Conservation (phyloP, 805 yeast species). For the Cyberlindnera maritima region DNA sequence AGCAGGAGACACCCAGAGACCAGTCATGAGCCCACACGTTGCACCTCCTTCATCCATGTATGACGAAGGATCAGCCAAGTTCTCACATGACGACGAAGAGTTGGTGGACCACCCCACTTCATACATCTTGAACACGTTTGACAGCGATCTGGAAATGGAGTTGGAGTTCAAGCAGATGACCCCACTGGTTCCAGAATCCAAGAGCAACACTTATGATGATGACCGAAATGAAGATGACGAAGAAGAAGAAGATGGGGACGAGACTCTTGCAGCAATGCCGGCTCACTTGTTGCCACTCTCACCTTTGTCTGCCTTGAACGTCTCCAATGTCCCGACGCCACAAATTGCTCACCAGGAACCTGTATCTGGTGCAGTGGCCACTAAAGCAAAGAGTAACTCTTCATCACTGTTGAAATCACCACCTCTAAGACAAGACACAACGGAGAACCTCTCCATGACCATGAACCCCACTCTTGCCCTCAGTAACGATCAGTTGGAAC, state of each 20-base stretch:
- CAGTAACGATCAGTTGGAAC: constrained; percentile 11
- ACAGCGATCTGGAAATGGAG: not conserved
- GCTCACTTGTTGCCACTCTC: not conserved
- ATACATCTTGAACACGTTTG: not conserved
- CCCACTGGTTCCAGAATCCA: not conserved
- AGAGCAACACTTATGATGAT: too few species aligned
- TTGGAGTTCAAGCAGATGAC: not conserved
- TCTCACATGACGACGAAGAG: not conserved
- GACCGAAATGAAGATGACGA: not conserved
- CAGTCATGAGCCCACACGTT: not conserved
- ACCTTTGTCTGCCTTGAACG: not conserved
- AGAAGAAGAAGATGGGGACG: not conserved
- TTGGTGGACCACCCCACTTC: not conserved
- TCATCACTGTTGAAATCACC: not conserved
- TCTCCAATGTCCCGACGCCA: not conserved
- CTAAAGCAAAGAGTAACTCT: too few species aligned
- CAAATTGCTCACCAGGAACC: not conserved
- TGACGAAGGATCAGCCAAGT: not conserved
- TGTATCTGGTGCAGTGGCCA: too few species aligned
- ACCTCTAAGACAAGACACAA: not conserved
- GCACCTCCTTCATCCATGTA: not conserved
- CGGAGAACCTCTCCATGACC: not conserved
- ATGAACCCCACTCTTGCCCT: constrained; percentile 1
- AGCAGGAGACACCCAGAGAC: not conserved
- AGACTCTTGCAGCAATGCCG: not conserved